Base-by-base conservation (phyloP, 2,329 filamentous ascomycete genomes). In the Pseudonectria foliicola region DNA sequence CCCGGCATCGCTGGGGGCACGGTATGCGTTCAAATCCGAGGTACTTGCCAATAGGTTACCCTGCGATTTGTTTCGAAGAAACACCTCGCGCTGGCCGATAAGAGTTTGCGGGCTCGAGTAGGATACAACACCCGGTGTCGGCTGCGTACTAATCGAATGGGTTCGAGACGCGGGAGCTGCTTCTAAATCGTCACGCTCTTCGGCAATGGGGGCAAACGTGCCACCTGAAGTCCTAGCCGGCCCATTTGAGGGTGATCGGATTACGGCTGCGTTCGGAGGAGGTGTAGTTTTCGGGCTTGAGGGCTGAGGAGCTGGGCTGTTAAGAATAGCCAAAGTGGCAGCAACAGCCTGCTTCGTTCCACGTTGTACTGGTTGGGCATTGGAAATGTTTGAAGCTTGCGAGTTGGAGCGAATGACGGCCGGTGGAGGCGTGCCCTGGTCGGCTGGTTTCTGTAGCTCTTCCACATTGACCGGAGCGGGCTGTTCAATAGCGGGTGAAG, bases 371-470 rank as follows among this genome's bases (percentile, higher is more conserved):
- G 38, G 33, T 5, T 29, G 35, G 2, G 18, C 27, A n/a, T 45
- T 37, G 4, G 53, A 52, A 12, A 43, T 24, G 13, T 39, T 48
- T 10, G 56, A 56, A 6, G 40, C 27, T 27, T 51, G 48, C 5
- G 60, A 60, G 25, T 54, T 48, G 1, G 60, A 54, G 7, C 55
- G 50, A 7, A 39, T 40, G 4, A 56, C 38, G 8, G 50, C 42
- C 7, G 54, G 47, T 11, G 49, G 37, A 5, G 68, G 68, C 2
- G 64, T 54, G 10, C 67, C 73, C 31, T 64, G 70, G 24, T 68
- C 61, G 2, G 77, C 68, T 12, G 80, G 82, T 56, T 82, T 77
- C 44, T 81, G 71, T 23, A 87, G 67, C 42, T 79, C 77, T 10
- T 73, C 64, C 2, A 86, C 57, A 38, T 82, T 66, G 13, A 87